These are phyloP conservation scores for Poa annua DNA, from an alignment of 176 grass and related monocot species.

Conservation along the genomic window DNA sequence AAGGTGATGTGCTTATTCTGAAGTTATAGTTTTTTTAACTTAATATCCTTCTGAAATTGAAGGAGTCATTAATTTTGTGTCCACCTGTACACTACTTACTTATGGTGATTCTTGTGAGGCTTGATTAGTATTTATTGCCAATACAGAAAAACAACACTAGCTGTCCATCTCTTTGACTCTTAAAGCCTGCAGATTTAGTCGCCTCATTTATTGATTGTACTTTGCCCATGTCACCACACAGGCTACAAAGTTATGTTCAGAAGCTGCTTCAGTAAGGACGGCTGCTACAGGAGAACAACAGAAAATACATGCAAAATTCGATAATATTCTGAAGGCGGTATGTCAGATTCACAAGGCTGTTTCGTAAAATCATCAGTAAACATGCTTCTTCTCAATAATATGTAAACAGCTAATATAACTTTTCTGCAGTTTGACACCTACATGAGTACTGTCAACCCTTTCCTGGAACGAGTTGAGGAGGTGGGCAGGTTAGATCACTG, in stretches of 20 bases:
- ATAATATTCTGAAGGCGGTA: slow-evolving; percentile 58
- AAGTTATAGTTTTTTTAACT: slow-evolving; percentile 24
- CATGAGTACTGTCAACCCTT: slow-evolving; percentile 33
- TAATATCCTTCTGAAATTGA: slow-evolving; percentile 10
- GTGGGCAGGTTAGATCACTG: slow-evolving; percentile 23
- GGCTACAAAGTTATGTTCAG: slow-evolving; percentile 49
- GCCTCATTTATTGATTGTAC: neutral
- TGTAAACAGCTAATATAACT: slow-evolving; percentile 8
- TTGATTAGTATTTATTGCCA: neutral
- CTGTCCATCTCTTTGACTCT: slow-evolving; percentile 4
- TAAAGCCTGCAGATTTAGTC: neutral
- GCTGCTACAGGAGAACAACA: slow-evolving; percentile 43
- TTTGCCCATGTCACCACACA: slow-evolving; percentile 39
- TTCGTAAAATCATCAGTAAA: slow-evolving; percentile 8
- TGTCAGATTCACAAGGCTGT: neutral
- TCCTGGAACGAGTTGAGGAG: slow-evolving; percentile 45
- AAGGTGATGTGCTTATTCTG: slow-evolving; percentile 52
- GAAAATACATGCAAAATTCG: slow-evolving; percentile 45
- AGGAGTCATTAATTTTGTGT: neutral
- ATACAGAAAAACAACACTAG: slow-evolving; percentile 19
- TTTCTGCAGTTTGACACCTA: slow-evolving; percentile 50
- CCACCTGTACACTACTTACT: neutral
- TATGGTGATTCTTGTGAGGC: neutral
- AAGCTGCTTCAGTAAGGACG: slow-evolving; percentile 32
- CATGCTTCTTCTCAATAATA: neutral